phyloP scores from a whole-genome alignment of 2,329 filamentous ascomycete species.

The Ceratocystis papillata region DNA sequence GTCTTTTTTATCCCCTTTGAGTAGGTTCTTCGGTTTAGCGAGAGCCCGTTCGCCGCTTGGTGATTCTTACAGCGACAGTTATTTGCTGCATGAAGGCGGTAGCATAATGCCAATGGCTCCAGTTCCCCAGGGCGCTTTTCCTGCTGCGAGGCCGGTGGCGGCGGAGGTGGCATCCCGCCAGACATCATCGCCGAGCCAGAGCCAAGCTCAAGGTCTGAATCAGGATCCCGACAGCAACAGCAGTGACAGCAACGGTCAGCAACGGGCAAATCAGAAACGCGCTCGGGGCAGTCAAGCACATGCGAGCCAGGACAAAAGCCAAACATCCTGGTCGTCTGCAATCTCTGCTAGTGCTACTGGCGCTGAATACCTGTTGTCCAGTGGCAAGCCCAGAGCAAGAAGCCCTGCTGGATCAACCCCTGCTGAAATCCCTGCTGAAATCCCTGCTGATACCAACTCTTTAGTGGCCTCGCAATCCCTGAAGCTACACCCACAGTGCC shows the following conservation, averaged over 20 bases:
- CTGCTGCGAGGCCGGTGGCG: not conserved
- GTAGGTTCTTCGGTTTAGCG: not conserved
- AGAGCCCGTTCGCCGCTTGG: not conserved
- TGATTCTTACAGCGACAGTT: not conserved
- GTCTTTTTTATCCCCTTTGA: too few species aligned
- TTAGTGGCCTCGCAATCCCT: not conserved
- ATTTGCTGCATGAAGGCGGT: not conserved
- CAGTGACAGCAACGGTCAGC: not conserved
- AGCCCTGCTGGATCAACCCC: too few species aligned
- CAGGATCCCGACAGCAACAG: not conserved
- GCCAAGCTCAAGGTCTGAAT: too few species aligned
- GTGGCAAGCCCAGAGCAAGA: not conserved
- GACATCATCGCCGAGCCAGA: not conserved
- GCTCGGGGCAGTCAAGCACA: not conserved
- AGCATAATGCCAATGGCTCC: not conserved
- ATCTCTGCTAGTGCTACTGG: not conserved
- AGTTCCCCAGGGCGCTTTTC: not conserved
- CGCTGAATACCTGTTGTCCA: not conserved
- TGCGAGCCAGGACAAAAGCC: not conserved
- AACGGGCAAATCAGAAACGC: not conserved
- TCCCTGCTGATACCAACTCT: not conserved
- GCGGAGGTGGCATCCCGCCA: not conserved
- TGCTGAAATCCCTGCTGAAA: not conserved
- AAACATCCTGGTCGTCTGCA: slow-evolving; percentile 2
- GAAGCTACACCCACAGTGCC: not conserved